phyloP scores from a whole-genome alignment of 2,329 filamentous ascomycete species.

The Curvularia sp. region DNA sequence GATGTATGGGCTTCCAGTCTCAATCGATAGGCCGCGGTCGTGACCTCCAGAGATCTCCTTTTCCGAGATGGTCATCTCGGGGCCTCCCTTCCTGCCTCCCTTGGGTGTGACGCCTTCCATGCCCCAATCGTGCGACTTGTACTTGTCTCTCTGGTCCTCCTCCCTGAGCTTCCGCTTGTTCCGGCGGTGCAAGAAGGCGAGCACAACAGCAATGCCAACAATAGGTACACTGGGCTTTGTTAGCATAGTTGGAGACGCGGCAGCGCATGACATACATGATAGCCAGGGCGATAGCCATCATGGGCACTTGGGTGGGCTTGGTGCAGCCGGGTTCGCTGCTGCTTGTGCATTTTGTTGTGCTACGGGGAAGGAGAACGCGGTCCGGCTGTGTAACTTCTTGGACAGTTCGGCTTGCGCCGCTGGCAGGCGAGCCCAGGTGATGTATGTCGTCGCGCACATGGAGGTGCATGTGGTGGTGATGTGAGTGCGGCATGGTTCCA shows the following conservation, averaged over 20 bases:
- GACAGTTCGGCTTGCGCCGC: conserved; percentile 28
- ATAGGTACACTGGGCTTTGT: conserved; percentile 72
- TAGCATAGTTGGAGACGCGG: conserved; percentile 25
- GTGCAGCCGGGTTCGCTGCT: conserved; percentile 46
- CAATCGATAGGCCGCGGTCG: conserved; percentile 63
- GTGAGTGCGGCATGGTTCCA: conserved; percentile 40
- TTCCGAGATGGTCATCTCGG: conserved; percentile 67
- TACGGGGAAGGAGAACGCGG: conserved; percentile 39
- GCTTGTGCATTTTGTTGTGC: conserved; percentile 36
- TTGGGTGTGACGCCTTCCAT: conserved; percentile 62
- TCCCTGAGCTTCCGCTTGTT: conserved; percentile 72
- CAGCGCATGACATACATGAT: conserved; percentile 37
- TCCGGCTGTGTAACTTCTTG: conserved; percentile 32
- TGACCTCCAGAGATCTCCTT: conserved; percentile 47
- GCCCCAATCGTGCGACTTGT: conserved; percentile 92
- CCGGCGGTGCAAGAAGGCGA: conserved; percentile 80
- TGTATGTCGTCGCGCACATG: conserved; percentile 34
- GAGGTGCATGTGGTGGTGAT: conserved; percentile 43
- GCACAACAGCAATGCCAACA: conserved; percentile 67
- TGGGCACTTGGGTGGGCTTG: conserved; percentile 46
- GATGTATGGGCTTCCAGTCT: conserved; percentile 85
- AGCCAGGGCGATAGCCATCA: conserved; percentile 43
- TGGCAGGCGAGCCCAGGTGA: conserved; percentile 19
- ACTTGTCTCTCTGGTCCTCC: conserved; percentile 86
- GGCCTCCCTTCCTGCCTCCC: conserved; percentile 42